Evolutionary conservation across 441 rosid genomes (phyloP), one percentile per base, ranked within the genome.

Genomic region (Gossypium gossypioides): DNA sequence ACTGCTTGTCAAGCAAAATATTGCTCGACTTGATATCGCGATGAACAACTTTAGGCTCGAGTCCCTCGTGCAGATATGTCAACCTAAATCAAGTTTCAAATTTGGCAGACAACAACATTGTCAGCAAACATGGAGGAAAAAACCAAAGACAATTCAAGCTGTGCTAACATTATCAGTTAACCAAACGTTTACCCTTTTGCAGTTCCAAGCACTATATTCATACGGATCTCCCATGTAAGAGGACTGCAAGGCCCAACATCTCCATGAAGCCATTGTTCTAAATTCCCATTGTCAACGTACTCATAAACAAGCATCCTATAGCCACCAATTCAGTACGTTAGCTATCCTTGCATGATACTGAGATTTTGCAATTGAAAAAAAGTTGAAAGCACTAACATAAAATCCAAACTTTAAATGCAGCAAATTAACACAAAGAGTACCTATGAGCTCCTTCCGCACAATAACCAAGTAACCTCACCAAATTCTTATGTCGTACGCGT

Each of bases 381-480:
- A 64, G 66, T 66, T 52, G 54, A 16, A 59, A 19, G 25, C 75
- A 44, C 21, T 18, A 73, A 66, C 29, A 6, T 19, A 78, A 42
- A 61, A 13, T 50, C 12, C 54, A 68, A 34, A 50, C 66, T 18
- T 32, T 24, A 18, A 72, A 74, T 8, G 48, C 22, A 16, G 27
- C 71, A 75, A 69, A 32, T 15, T 6, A 40, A 57, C 50, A 57
- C 22, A 40, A 19, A 72, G 69, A 72, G 69, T 79, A 89, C 90
- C 98, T 91, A 46, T 89, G 93, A 81, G 90, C 92, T 79, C 97
- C 95, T 88, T 93, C 98, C 19, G 87, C 98, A 72, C 98, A 93
- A 80, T 93, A 93, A 72, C 98, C 98, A 52, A 91, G 87, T 78
- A 93, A 64, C 68, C 98, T 88, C 82, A 90, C 98, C 81, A 93